These are phyloP conservation scores for Xylaria nigripes DNA, from an alignment of 495 filamentous ascomycete genomes.

Conservation along the genomic window DNA sequence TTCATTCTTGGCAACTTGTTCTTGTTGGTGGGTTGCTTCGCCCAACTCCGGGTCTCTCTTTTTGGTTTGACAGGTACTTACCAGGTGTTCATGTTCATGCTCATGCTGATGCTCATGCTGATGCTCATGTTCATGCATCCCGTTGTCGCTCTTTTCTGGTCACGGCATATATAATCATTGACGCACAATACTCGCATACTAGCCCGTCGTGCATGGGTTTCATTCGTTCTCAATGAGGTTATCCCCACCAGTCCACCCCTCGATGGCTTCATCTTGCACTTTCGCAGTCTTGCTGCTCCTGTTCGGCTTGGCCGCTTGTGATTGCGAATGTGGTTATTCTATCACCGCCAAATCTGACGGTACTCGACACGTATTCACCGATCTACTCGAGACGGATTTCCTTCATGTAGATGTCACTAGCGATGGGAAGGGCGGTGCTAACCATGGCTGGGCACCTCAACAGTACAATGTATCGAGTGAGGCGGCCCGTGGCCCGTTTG, in stretches of 20 bases:
- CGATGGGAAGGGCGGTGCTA: constrained; percentile 6
- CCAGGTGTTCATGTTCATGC: background rate
- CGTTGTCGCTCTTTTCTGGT: background rate
- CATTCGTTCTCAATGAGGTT: background rate
- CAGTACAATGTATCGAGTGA: constrained; percentile 50
- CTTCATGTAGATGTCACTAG: constrained; percentile 49
- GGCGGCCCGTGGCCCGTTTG: constrained; percentile 52
- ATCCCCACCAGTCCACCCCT: background rate
- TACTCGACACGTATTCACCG: constrained; percentile 48
- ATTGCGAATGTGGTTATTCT: constrained; percentile 67
- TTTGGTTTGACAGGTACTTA: background rate
- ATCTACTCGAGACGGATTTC: constrained; percentile 63
- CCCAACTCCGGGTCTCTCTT: background rate
- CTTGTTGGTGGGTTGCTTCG: too few species aligned
- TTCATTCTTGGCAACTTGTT: too few species aligned
- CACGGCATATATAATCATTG: background rate
- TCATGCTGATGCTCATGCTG: background rate
- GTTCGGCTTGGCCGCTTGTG: constrained; percentile 28
- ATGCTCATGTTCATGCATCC: background rate
- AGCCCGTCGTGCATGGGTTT: constrained; percentile 9
- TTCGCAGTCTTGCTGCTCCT: constrained; percentile 11
- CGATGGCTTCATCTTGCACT: constrained; percentile 16
- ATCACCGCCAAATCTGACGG: constrained; percentile 31
- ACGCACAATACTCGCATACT: background rate
- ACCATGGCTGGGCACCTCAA: constrained; percentile 49